Evolutionary conservation across 371 early-diverging fungal genomes (phyloP), one percentile per base, ranked within the genome.

Genomic region (Nosema muscidifuracis): DNA sequence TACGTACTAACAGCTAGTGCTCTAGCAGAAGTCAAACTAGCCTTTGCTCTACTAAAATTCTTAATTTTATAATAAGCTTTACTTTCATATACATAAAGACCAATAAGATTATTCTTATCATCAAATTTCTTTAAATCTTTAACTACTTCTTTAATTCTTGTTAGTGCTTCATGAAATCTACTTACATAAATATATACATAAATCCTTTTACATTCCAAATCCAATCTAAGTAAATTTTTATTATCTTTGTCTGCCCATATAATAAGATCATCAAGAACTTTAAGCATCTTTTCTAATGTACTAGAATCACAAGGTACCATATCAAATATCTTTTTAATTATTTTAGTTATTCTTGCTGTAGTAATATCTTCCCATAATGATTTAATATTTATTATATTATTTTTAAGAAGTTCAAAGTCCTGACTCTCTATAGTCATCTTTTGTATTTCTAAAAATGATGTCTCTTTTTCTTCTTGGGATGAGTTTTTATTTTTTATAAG

Each of bases 61-160:
- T 73, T 73, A 22, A 81, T 51, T 47, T 78, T 81, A 65, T 84
- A 84, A 64, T 67, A 80, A 0, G 81, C 80, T 47, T 73, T 81
- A 53, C 81, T 81, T 47, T 84, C 82, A 61, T 78, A 80, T 16
- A 81, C 68, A 71, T 77, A 82, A 3, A 84, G 55, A 22, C 62
- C 71, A 10, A 82, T 81, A 9, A 81, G 57, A 28, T 80, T 80
- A 20, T 66, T 26, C 43, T 79, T 82, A 62, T 84, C 84, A 51
- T 84, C 82, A 53, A 69, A 74, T 53, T 79, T 81, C 65, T 84
- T 84, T 0, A 82, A 60, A 24, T 77, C 78, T 55, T 76, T 76
- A 6, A 67, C 62, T n/a, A 81, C 63, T 20, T 57, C 55, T 31
- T 31, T 24, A 22, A 84, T 82, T 43, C 65, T 43, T 12, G 56